These are phyloP conservation scores for Eleusine coracana DNA, from an alignment of 176 grass and related monocot species.

Conservation along the genomic window DNA sequence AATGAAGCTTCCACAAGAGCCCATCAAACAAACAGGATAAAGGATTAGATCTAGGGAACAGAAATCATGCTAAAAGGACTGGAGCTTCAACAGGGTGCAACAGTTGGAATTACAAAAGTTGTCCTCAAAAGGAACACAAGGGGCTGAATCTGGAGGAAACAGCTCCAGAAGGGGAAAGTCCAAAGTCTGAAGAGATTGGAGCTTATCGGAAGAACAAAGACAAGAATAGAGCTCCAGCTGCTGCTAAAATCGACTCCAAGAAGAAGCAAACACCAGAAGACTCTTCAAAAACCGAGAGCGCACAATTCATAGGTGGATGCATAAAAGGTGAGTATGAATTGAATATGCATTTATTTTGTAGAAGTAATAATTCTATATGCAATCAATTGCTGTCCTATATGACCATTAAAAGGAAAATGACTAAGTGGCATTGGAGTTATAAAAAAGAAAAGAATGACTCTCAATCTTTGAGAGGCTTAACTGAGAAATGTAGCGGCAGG, in stretches of 20 bases:
- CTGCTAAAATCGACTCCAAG: constrained; percentile 11
- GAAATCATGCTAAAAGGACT: constrained; percentile 7
- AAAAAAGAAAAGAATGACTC: background rate
- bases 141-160: constrained; percentile 8
- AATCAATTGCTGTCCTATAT: background rate
- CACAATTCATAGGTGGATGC: background rate
- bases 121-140: background rate
- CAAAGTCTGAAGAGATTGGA: constrained; percentile 1
- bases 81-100: constrained; percentile 12
- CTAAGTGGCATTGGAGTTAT: background rate
- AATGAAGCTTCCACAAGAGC: constrained; percentile 1
- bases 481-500: constrained; percentile 4
- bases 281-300: constrained; percentile 6
- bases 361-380: background rate
- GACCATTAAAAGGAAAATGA: constrained; percentile 13
- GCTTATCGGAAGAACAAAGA: background rate
- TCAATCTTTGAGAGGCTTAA: background rate
- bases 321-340: constrained; percentile 35
- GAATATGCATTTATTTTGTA: background rate
- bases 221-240: background rate
- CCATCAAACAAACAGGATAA: constrained; percentile 25
- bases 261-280: constrained; percentile 26
- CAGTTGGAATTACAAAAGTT: constrained; percentile 17
- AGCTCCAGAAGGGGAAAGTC: background rate
- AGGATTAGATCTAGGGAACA: constrained; percentile 9